Conservation (phyloP, 139 green algal species). For the Coelastrella sp. region DNA sequence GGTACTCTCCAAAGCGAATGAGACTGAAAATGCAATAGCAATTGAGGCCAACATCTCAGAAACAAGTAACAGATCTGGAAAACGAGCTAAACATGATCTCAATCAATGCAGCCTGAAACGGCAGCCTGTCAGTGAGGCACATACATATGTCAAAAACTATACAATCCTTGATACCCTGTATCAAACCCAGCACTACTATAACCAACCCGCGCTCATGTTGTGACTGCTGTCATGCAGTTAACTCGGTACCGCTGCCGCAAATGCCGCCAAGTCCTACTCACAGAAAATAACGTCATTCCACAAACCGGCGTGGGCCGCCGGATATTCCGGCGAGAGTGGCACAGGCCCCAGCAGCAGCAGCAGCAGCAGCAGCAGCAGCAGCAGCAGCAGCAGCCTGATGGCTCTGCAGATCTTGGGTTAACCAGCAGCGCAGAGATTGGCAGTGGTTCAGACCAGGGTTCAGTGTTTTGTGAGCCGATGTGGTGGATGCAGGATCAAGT, state of each 20-base stretch:
- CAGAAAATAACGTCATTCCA: conserved; percentile 69
- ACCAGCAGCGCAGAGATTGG: conserved; percentile 12
- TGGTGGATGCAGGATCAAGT: conserved; percentile 83
- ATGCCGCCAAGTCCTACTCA: conserved; percentile 80
- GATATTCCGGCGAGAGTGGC: conserved; percentile 47
- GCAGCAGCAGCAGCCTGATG: conserved; percentile 31
- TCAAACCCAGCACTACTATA: too few species aligned
- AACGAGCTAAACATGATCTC: too few species aligned
- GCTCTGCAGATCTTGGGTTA: neutral
- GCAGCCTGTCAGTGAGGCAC: too few species aligned
- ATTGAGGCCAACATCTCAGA: too few species aligned
- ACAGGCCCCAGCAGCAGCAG: conserved; percentile 47
- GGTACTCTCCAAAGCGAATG: neutral
- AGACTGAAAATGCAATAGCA: neutral
- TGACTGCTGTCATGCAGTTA: neutral
- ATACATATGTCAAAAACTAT: too few species aligned
- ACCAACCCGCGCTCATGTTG: too few species aligned
- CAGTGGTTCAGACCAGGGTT: conserved; percentile 37
- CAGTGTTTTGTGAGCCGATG: conserved; percentile 87
- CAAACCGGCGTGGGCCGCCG: conserved; percentile 59
- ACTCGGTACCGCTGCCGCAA: conserved; percentile 82
- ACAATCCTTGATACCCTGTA: too few species aligned
- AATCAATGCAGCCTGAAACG: too few species aligned
- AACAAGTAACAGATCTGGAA: too few species aligned
- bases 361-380: conserved; percentile 24